These are phyloP conservation scores for Phyllosticta citribraziliensis DNA, from an alignment of 2,329 filamentous ascomycete species.

Conservation along the genomic window DNA sequence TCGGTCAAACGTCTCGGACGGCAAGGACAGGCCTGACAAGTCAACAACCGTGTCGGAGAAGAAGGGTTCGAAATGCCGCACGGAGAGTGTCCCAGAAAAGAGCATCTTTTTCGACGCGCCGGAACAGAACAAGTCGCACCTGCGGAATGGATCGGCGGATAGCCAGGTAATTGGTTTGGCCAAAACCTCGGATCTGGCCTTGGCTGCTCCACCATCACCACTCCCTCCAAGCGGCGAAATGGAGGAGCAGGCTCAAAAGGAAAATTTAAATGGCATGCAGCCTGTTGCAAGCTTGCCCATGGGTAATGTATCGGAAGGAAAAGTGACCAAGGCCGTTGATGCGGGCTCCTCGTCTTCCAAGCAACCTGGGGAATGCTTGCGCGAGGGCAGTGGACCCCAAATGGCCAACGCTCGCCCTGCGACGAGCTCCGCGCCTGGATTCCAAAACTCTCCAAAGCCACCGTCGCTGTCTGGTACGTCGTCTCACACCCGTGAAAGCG, in stretches of 20 bases:
- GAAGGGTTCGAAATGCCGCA: neutral
- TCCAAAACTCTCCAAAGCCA: neutral
- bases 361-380: neutral
- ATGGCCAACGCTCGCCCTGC: neutral
- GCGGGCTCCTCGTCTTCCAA: neutral
- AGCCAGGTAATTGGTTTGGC: neutral
- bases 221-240: neutral
- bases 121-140: neutral
- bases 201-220: constrained; percentile 4
- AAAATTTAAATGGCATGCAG: constrained; percentile 17
- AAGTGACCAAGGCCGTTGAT: neutral
- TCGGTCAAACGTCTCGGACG: neutral
- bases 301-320: neutral
- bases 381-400: neutral
- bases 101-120: neutral
- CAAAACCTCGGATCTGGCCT: constrained; percentile 1
- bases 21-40: neutral
- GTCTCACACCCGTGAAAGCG: constrained; percentile 4
- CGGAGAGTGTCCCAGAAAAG: neutral
- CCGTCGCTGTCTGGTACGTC: constrained; percentile 2
- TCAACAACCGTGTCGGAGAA: neutral
- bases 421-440: neutral
- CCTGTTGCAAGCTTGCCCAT: constrained; percentile 10
- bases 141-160: neutral
- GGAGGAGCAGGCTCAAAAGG: constrained; percentile 11